Base-by-base conservation (phyloP, 2,329 filamentous ascomycete species). In the Diplodia intermedia region DNA sequence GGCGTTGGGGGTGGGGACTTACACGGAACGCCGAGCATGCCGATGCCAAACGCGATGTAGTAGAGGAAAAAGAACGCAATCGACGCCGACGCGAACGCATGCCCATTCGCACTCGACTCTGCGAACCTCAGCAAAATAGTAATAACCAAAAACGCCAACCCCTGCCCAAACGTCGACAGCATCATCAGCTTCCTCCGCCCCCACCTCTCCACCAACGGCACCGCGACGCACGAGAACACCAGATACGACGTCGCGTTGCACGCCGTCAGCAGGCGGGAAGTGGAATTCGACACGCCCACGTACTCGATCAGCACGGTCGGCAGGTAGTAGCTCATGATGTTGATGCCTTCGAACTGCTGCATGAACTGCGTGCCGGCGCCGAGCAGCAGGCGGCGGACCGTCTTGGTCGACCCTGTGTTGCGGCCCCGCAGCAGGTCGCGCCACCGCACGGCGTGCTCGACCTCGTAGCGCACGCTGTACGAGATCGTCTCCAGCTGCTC, bases 181-280 rank as follows among this genome's bases (percentile, higher is more conserved):
- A 89, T 82, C 82, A 89, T 86, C 74, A 89, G 79, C 72, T 86
- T 87, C 8, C 87, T 79, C 4, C 86, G 82, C 20, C 86, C 87
- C 70, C 84, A 83, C 72, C 80, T 75, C 70, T 86, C 84, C 23
- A 86, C 80, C 62, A 82, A 79, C 0, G 80, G 78, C 12, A 85
- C 82, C 0, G 79, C 82, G 38, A 84, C 79, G 14, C 80, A 73
- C 0, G 81, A 80, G 72, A 83, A 84, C 29, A 85, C 72, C 1
- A 85, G 78, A 69, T 85, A 85, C n/a, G 78, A 80, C n/a, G 84
- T 80, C 2, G 80, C 80, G 70, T 85, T 89, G 68, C 85, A 83
- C 2, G 85, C 87, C 1, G 86, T 83, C 20, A 89, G 79, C 0
- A 89, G 76, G 4, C 86, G 80, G 2, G 85, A 83, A 72, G 84